phyloP scores from a whole-genome alignment of 225 moss, liverwort and hornwort genomes.

The Pseudisothecium myosuroides region DNA sequence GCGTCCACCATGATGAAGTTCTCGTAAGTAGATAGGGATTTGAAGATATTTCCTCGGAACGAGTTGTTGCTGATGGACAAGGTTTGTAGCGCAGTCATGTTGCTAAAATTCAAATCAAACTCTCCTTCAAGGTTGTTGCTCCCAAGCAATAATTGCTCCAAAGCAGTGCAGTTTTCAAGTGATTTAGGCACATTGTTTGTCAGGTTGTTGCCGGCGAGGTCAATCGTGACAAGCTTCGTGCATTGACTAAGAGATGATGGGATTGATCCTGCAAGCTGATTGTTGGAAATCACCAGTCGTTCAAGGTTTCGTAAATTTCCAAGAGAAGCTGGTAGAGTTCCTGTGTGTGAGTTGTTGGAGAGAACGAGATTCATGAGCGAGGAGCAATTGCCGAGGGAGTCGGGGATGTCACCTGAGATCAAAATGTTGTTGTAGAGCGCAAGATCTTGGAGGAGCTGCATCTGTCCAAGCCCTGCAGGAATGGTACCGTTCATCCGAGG shows the following conservation, averaged over 20 bases:
- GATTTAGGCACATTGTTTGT: background rate
- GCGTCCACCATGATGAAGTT: background rate
- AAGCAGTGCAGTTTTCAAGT: background rate
- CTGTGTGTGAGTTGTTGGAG: slow-evolving; percentile 42
- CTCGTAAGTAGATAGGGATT: background rate
- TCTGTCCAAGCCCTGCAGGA: background rate
- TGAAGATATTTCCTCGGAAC: background rate
- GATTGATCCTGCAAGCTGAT: background rate
- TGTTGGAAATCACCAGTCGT: slow-evolving; percentile 3
- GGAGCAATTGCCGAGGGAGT: slow-evolving; percentile 13
- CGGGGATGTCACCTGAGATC: slow-evolving; percentile 14
- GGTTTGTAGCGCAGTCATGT: slow-evolving; percentile 9
- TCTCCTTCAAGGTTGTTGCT: slow-evolving; percentile 13
- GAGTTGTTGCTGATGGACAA: background rate
- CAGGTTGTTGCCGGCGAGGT: slow-evolving; percentile 5
- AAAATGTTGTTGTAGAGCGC: background rate
- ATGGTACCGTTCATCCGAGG: background rate
- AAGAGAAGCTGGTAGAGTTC: slow-evolving; percentile 1
- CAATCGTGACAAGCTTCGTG: slow-evolving; percentile 6
- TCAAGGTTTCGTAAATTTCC: slow-evolving; percentile 10
- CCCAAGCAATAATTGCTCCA: slow-evolving; percentile 2
- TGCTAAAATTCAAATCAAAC: background rate
- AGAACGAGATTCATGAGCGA: slow-evolving; percentile 50
- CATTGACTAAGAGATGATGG: background rate
- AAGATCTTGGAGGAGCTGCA: slow-evolving; percentile 6